Percentiles rank a stretch among this genome's conserved stretches.
phyloP scores from a whole-genome alignment of 768 basidiomycete species.

The Suillus fuscotomentosus region DNA sequence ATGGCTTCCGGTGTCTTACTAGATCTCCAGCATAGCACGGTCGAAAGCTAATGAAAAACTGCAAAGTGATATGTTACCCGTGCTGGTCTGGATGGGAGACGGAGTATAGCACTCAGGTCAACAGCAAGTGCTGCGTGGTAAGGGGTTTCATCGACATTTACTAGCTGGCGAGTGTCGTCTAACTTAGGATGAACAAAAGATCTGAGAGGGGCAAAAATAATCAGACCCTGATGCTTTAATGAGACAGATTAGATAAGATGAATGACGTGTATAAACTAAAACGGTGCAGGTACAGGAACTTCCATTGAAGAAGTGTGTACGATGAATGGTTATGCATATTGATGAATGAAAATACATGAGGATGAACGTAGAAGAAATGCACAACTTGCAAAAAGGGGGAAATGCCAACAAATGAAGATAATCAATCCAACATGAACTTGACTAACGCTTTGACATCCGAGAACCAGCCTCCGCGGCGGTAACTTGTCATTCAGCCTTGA shows the following conservation, averaged over 20 bases:
- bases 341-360: neutral
- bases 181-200: neutral
- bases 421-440: neutral
- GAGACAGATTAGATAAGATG: conserved; percentile 1
- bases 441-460: neutral
- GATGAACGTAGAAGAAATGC: neutral
- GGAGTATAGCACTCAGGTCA: neutral
- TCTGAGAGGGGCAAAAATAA: neutral
- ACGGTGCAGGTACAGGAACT: conserved; percentile 1
- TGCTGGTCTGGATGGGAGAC: neutral
- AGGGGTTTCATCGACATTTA: neutral
- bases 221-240: neutral
- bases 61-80: neutral
- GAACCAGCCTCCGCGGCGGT: neutral
- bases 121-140: neutral
- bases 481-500: conserved; percentile 10
- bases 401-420: neutral
- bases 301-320: neutral
- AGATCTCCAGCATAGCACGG: conserved; percentile 14
- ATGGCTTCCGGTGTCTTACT: conserved; percentile 18
- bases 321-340: neutral
- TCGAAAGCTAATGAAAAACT: neutral
- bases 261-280: neutral
- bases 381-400: neutral
- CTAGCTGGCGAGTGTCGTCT: neutral